Base-by-base conservation (phyloP, 2,329 filamentous ascomycete species). In the Graphilbum fragrans region DNA sequence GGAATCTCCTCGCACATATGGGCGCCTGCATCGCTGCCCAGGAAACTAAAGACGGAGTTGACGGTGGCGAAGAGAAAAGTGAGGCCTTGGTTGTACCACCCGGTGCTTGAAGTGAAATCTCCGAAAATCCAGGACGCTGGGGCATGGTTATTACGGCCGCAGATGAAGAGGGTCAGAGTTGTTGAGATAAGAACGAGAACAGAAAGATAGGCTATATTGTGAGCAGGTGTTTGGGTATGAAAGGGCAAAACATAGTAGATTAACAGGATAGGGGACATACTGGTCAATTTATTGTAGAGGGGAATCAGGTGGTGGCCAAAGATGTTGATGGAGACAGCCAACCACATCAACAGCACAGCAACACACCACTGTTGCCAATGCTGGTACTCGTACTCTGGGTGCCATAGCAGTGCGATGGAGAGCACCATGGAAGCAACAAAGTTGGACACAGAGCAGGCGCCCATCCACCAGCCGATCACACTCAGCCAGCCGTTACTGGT, bases 101-200 rank as follows among this genome's bases (percentile, higher is more conserved):
- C 42, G 17, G 42, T 47, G 31, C 27, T 41, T 4, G 37, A 32
- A 3, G 39, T 42, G 7, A 41, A 23, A 21, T 44, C 35, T 23
- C 19, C 31, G 41, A 47, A 47, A 18, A 44, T 42, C 42, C 42
- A 44, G 8, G 39, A 29, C 2, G 35, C 35, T 3, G 39, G 14
- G 1, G 45, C 45, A 18, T 44, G 42, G 37, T 38, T 35, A 31
- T 38, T 19, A 10, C 41, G 38, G 19, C 34, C 36, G 27, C 44
- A 45, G 19, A 45, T 31, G 21, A 43, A 41, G 38, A 64, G 64
- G 44, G 76, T 67, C 34, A 79, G 63, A 33, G 79, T 58, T 17
- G 80, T 56, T 31, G 67, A 68, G 37, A 79, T 60, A 47, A 82
- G 63, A 61, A 82, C 79, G 58, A 80, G 80, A 42, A 79, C 36